These are phyloP conservation scores for Zymoseptoria brevis DNA, from an alignment of 2,329 filamentous ascomycete genomes.

Conservation along the genomic window DNA sequence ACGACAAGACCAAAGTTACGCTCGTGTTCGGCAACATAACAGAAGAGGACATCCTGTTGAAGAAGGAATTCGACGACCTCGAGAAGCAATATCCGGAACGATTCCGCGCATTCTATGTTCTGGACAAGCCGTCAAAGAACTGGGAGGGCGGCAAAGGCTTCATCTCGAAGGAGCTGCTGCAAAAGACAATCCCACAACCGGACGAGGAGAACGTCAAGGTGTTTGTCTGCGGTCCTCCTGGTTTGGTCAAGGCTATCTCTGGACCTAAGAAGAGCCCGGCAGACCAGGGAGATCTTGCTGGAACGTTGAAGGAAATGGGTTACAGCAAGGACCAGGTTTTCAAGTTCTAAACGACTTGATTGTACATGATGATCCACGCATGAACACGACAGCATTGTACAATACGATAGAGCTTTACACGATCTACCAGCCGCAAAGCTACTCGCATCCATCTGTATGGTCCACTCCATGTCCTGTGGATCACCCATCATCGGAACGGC, in stretches of 20 bases:
- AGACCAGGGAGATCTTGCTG: conserved; percentile 86
- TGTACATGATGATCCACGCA: background rate
- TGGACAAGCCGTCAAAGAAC: conserved; percentile 73
- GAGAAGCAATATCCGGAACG: conserved; percentile 94
- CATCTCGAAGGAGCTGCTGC: conserved; percentile 85
- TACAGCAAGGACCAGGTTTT: conserved; percentile 86
- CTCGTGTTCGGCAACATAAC: conserved; percentile 85
- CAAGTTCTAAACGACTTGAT: conserved; percentile 64
- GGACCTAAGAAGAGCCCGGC: conserved; percentile 84
- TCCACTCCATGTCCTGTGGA: background rate
- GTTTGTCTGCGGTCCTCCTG: conserved; percentile 90
- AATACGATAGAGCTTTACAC: conserved; percentile 1
- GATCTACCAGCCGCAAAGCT: background rate
- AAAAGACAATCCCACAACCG: conserved; percentile 89
- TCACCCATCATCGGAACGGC: background rate
- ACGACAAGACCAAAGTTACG: conserved; percentile 96
- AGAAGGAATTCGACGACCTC: conserved; percentile 72
- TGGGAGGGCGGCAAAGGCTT: conserved; percentile 72
- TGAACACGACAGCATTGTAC: conserved; percentile 6
- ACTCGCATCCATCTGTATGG: background rate
- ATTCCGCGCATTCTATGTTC: conserved; percentile 89
- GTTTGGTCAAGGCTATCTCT: conserved; percentile 86
- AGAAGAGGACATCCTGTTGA: conserved; percentile 87
- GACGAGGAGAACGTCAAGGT: conserved; percentile 90
- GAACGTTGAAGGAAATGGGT: conserved; percentile 74